phyloP scores from a whole-genome alignment of 2,329 filamentous ascomycete genomes.

The Lomentospora prolificans region DNA sequence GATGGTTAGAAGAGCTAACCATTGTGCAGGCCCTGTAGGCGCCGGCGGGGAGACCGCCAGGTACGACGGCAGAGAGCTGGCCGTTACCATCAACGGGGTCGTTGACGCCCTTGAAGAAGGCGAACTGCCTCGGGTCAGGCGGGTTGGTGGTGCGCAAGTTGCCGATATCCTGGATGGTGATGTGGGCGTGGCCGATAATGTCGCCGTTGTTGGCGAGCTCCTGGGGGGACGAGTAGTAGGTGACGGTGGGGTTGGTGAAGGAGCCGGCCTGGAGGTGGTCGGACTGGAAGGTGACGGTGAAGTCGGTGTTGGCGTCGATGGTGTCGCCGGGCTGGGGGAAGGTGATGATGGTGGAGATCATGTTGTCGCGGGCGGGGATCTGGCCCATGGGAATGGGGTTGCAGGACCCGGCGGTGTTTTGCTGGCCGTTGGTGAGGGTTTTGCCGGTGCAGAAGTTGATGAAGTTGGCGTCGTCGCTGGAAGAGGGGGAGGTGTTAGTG shows the following conservation, averaged over 20 bases:
- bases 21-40: slow-evolving; percentile 43
- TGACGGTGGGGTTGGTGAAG: slow-evolving; percentile 43
- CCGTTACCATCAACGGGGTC: slow-evolving; percentile 37
- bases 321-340: slow-evolving; percentile 31
- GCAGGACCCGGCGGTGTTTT: slow-evolving; percentile 40
- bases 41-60: slow-evolving; percentile 35
- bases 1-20: slow-evolving; percentile 40
- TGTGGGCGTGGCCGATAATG: slow-evolving; percentile 36
- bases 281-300: slow-evolving; percentile 38
- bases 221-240: slow-evolving; percentile 47
- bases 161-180: slow-evolving; percentile 40
- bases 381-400: slow-evolving; percentile 50
- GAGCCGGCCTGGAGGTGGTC: slow-evolving; percentile 38
- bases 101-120: slow-evolving; percentile 50
- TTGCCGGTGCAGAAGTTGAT: slow-evolving; percentile 50
- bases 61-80: slow-evolving; percentile 31
- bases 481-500: slow-evolving; percentile 1
- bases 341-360: slow-evolving; percentile 45
- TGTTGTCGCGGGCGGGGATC: slow-evolving; percentile 38
- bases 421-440: slow-evolving; percentile 43
- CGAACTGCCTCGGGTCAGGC: slow-evolving; percentile 30
- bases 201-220: slow-evolving; percentile 29
- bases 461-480: slow-evolving; percentile 41
- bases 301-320: slow-evolving; percentile 28
- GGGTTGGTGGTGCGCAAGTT: slow-evolving; percentile 25